Base-by-base conservation (phyloP, 2,329 filamentous ascomycete genomes). In the Stemphylium vesicarium region DNA sequence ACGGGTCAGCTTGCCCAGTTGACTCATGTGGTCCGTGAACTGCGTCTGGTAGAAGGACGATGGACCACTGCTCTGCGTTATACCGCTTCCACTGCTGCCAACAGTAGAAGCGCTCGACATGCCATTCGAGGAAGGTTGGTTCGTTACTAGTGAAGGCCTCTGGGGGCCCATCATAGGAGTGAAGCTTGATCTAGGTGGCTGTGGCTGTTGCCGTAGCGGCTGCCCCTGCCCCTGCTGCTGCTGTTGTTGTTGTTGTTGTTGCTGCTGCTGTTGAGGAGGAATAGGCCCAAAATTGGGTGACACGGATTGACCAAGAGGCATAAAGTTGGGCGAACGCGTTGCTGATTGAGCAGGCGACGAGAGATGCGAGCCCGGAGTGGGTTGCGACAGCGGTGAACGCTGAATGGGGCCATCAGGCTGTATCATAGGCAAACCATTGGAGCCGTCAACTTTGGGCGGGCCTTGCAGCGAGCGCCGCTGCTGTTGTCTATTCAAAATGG, bases 1-100 rank as follows among this genome's bases (percentile, higher is more conserved):
- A 77, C 69, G 81, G 82, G 84, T 77, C 72, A 84, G 82, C 92
- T 90, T 92, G 90, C 94, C 94, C 77, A 98, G 86, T 82, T 96
- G 92, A 77, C 96, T 91, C 78, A 96, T 93, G 76, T 97, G 94
- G 75, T 90, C 95, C 73, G 96, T 92, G 78, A 96, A 97, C 15
- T 91, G 89, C 53, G 91, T 89, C 44, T 90, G 87, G 73, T 96
- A 97, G 78, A 89, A 96, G 48, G 78, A 76, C 15, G 80, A 78
- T 36, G 82, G 75, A 38, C 69, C 74, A 42, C 70, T 75, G 60
- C 68, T 72, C 33, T 74, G 71, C 26, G 66, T 73, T 63, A 73
- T 72, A 56, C 62, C 71, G 58, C 70, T 76, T 52, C 65, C 65
- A 47, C 65, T 72, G 56, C 70, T 75, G 49, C 68, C 72, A 40